Percentiles rank a stretch among this genome's conserved stretches.
Conservation (phyloP, 1,284 basidiomycete species). For the Caloboletus firmus region DNA sequence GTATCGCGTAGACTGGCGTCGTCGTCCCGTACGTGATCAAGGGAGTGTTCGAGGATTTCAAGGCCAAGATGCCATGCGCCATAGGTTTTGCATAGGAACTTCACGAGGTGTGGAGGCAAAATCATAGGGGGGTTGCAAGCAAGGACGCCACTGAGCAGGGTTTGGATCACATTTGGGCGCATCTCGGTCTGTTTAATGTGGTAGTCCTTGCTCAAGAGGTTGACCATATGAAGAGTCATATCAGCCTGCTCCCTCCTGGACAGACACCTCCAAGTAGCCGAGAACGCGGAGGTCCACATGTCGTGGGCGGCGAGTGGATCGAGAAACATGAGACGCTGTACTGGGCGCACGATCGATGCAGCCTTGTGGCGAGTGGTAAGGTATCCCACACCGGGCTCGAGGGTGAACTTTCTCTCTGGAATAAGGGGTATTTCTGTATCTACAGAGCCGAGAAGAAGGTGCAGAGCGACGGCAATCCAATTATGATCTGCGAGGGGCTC, state of each 20-base stretch:
- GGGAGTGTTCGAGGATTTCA: slow-evolving; percentile 83
- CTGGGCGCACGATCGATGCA: slow-evolving; percentile 68
- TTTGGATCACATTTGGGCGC: slow-evolving; percentile 95
- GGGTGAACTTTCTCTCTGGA: slow-evolving; percentile 36
- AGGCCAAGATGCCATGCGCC: slow-evolving; percentile 93
- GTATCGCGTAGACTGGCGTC: slow-evolving; percentile 82
- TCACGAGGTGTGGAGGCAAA: slow-evolving; percentile 92
- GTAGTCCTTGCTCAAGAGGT: slow-evolving; percentile 91
- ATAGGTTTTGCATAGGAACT: slow-evolving; percentile 96
- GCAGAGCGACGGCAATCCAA: slow-evolving; percentile 93
- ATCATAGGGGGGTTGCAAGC: slow-evolving; percentile 85
- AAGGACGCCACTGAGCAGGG: slow-evolving; percentile 82
- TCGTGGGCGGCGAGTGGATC: slow-evolving; percentile 79
- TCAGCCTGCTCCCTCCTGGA: slow-evolving; percentile 87
- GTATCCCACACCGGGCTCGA: slow-evolving; percentile 32
- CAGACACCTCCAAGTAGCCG: slow-evolving; percentile 86
- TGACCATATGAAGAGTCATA: slow-evolving; percentile 87
- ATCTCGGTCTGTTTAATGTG: slow-evolving; percentile 86
- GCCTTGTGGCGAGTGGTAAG: slow-evolving; percentile 51
- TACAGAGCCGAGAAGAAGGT: slow-evolving; percentile 85
- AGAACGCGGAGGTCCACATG: slow-evolving; percentile 90
- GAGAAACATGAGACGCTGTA: slow-evolving; percentile 83
- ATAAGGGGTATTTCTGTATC: slow-evolving; percentile 59
- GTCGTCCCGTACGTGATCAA: slow-evolving; percentile 77
- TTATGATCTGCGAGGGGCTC: slow-evolving; percentile 91